Percentiles rank a stretch among this genome's conserved stretches.
These are phyloP conservation scores for Aquilaria agallochum DNA, from an alignment of 441 rosid genomes.

Conservation along the genomic window DNA sequence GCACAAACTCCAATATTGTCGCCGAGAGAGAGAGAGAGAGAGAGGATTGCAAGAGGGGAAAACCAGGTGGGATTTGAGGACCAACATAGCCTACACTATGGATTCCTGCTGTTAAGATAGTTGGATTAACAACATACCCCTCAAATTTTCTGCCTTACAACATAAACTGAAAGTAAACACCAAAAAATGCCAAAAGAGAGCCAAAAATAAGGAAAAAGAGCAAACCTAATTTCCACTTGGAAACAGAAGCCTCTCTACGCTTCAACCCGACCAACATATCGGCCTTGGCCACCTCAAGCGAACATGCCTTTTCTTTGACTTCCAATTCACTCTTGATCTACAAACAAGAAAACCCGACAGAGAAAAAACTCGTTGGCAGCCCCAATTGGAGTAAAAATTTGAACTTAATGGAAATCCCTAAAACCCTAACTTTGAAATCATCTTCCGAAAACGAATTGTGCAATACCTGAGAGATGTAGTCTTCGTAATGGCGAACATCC, in stretches of 20 bases:
- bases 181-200: too few species aligned
- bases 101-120: too few species aligned
- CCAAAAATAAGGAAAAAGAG: neutral
- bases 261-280: slow-evolving; percentile 55
- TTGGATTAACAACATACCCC: too few species aligned
- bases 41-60: too few species aligned
- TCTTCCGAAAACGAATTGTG: neutral
- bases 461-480: slow-evolving; percentile 48
- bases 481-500: slow-evolving; percentile 41
- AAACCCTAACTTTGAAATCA: slow-evolving; percentile 33
- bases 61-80: too few species aligned
- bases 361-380: neutral
- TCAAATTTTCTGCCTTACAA: too few species aligned
- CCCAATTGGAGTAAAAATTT: slow-evolving; percentile 8
- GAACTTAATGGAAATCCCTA: slow-evolving; percentile 5
- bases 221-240: slow-evolving; percentile 56
- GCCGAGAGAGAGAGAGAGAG: too few species aligned
- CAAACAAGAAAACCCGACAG: slow-evolving; percentile 1
- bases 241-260: slow-evolving; percentile 45
- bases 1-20: too few species aligned
- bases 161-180: too few species aligned
- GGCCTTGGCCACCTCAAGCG: slow-evolving; percentile 45
- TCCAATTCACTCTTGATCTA: slow-evolving; percentile 44
- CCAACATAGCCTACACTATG: too few species aligned
- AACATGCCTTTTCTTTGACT: slow-evolving; percentile 39